These are phyloP conservation scores for Ophiosphaerella narmari DNA, from an alignment of 2,329 filamentous ascomycete species.

Conservation along the genomic window DNA sequence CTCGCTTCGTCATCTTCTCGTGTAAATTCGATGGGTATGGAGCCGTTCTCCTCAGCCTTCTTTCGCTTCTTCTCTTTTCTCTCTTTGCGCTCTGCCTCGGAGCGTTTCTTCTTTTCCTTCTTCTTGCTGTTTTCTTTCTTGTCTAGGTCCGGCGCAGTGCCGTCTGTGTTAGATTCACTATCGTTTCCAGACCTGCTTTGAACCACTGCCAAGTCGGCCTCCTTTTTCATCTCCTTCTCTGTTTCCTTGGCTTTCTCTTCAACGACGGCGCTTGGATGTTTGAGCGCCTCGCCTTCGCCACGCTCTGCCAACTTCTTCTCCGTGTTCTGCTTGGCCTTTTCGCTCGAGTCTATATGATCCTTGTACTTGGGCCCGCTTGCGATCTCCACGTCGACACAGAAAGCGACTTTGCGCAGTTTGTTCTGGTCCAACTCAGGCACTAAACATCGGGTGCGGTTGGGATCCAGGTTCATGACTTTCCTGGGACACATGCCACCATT, in stretches of 20 bases:
- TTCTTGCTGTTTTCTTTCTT: slow-evolving; percentile 64
- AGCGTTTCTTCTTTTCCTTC: slow-evolving; percentile 95
- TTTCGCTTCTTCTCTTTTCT: slow-evolving; percentile 86
- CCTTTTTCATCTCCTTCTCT: slow-evolving; percentile 36
- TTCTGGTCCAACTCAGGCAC: slow-evolving; percentile 78
- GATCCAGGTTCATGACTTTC: slow-evolving; percentile 82
- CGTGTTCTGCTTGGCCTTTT: slow-evolving; percentile 57
- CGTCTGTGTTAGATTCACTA: slow-evolving; percentile 48
- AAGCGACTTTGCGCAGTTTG: slow-evolving; percentile 86
- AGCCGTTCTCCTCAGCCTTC: slow-evolving; percentile 85
- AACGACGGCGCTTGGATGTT: slow-evolving; percentile 62
- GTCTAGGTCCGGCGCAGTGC: slow-evolving; percentile 39
- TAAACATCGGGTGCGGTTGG: slow-evolving; percentile 74
- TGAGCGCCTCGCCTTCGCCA: slow-evolving; percentile 75
- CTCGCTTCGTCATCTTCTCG: slow-evolving; percentile 61
- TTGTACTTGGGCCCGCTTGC: slow-evolving; percentile 80
- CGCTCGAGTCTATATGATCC: slow-evolving; percentile 59
- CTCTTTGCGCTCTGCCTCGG: slow-evolving; percentile 89
- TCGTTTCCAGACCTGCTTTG: slow-evolving; percentile 49
- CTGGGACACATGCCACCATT: slow-evolving; percentile 78
- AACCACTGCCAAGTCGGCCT: slow-evolving; percentile 40
- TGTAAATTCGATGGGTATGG: slow-evolving; percentile 80
- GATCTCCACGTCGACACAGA: slow-evolving; percentile 97
- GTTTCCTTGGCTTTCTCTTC: slow-evolving; percentile 57
- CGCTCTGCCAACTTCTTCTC: slow-evolving; percentile 66